phyloP scores from a whole-genome alignment of 2,329 filamentous ascomycete genomes.

The Nakataea oryzae region DNA sequence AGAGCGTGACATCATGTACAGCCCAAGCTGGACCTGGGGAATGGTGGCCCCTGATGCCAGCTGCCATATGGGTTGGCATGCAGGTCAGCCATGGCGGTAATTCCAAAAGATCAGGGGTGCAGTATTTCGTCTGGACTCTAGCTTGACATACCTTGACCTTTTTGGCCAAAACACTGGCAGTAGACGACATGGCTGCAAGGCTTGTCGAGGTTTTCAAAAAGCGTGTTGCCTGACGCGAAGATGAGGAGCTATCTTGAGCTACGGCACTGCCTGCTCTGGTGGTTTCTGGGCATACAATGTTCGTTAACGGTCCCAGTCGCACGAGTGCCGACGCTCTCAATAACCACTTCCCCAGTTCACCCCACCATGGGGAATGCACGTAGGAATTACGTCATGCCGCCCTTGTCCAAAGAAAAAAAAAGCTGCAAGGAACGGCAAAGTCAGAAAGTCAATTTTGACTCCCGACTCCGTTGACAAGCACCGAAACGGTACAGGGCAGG shows the following conservation, averaged over 20 bases:
- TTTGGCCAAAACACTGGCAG: not conserved
- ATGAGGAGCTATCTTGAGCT: no score
- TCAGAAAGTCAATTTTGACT: not conserved
- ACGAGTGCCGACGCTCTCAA: no score
- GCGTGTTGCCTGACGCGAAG: not conserved
- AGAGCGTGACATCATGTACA: constrained; percentile 58
- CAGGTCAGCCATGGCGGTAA: not conserved
- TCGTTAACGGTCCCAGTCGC: no score
- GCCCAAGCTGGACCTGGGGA: constrained; percentile 62
- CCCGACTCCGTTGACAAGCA: no score
- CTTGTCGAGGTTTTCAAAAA: not conserved
- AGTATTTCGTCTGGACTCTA: not conserved
- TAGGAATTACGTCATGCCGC: not conserved
- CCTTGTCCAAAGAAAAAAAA: no score
- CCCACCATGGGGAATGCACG: not conserved
- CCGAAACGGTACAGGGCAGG: no score
- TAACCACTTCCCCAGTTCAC: not conserved
- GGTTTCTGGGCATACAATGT: no score
- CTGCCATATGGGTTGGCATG: constrained; percentile 16
- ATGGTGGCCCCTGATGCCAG: constrained; percentile 56
- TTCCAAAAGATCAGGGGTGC: no score
- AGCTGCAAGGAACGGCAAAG: not conserved
- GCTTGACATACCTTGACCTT: not conserved
- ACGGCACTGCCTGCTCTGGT: no score
- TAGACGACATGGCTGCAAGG: not conserved